phyloP scores from a whole-genome alignment of 169 alveolate genomes.

The Cystoisospora suis region DNA sequence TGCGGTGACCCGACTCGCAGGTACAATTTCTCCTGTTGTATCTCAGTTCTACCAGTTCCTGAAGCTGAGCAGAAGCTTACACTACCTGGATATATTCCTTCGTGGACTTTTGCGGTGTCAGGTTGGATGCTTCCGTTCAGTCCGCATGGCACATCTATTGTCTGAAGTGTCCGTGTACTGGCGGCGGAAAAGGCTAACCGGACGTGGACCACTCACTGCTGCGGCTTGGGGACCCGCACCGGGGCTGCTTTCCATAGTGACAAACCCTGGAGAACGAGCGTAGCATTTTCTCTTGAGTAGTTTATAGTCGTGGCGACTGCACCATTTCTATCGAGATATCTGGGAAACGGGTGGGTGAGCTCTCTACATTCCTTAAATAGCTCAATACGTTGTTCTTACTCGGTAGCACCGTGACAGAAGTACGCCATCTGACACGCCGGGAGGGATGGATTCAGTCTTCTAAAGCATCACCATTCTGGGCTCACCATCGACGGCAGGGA shows the following conservation, averaged over 20 bases:
- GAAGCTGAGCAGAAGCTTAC: too few species aligned
- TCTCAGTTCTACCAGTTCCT: too few species aligned
- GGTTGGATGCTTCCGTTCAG: conserved; percentile 32
- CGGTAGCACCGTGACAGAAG: conserved; percentile 26
- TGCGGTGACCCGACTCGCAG: not conserved
- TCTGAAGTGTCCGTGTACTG: not conserved
- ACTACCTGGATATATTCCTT: conserved; percentile 25
- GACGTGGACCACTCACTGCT: not conserved
- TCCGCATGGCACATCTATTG: not conserved
- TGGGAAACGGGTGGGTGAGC: not conserved
- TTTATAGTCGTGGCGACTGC: not conserved
- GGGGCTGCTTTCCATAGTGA: not conserved
- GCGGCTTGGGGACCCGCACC: conserved; percentile 6
- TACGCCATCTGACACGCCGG: not conserved
- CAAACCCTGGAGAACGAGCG: not conserved
- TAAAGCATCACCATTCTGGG: not conserved
- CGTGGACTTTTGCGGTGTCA: not conserved
- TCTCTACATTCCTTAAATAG: not conserved
- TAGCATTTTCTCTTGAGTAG: not conserved
- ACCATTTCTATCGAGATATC: conserved; percentile 31
- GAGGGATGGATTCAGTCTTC: not conserved
- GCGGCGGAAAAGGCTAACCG: not conserved
- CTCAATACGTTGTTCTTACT: not conserved
- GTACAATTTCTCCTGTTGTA: conserved; percentile 2
- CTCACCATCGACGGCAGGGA: conserved; percentile 24